These are phyloP conservation scores for Neurospora tetraspora DNA, from an alignment of 495 filamentous ascomycete genomes.

Conservation along the genomic window DNA sequence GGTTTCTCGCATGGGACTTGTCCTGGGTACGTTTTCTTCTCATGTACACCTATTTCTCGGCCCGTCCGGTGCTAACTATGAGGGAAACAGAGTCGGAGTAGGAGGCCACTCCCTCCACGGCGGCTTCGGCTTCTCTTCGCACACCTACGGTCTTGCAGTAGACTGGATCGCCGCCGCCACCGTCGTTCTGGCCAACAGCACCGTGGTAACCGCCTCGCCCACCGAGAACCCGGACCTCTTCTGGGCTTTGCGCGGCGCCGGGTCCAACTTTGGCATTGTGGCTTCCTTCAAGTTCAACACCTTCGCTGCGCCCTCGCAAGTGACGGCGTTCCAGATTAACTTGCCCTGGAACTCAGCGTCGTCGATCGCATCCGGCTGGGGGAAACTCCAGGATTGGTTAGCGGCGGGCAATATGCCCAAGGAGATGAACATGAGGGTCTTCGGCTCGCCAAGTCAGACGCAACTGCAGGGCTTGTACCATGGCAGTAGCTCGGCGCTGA, in stretches of 20 bases:
- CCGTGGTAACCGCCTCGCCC: conserved; percentile 27
- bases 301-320: conserved; percentile 17
- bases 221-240: conserved; percentile 34
- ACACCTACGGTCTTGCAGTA: conserved; percentile 33
- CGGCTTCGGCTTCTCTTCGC: conserved; percentile 37
- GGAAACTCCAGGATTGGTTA: conserved; percentile 25
- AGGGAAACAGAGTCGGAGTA: conserved; percentile 28
- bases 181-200: conserved; percentile 33
- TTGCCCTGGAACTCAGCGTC: conserved; percentile 27
- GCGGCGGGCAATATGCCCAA: conserved; percentile 24
- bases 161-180: conserved; percentile 34
- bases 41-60: neutral
- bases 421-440: conserved; percentile 36
- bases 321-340: conserved; percentile 23
- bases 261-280: conserved; percentile 35
- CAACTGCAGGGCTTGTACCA: conserved; percentile 35
- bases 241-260: conserved; percentile 35
- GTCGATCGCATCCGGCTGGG: conserved; percentile 22
- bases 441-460: conserved; percentile 28
- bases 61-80: conserved; percentile 1
- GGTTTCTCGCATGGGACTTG: conserved; percentile 38
- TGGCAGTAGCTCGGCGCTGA: conserved; percentile 23
- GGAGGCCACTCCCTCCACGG: conserved; percentile 36
- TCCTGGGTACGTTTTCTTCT: conserved; percentile 23
- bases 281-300: conserved; percentile 32